Evolutionary conservation across 108 stramenopile genomes (phyloP).

Genomic region (Cyclotella choctawhatcheeana): DNA sequence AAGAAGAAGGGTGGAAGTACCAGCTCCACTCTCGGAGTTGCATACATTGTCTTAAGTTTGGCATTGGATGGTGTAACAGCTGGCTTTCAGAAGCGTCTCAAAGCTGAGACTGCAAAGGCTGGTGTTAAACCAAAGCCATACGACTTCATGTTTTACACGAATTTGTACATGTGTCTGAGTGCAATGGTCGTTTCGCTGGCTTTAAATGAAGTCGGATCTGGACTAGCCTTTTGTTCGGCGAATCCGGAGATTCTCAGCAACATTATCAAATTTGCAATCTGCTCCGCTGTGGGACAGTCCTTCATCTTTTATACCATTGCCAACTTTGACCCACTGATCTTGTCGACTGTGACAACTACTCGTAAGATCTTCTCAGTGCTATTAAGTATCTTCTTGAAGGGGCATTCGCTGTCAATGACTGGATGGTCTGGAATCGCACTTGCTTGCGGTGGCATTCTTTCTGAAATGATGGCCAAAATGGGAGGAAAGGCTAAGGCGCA

Average conservation of each 20-base stretch:
- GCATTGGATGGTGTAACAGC: conserved; percentile 90
- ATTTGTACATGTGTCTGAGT: conserved; percentile 88
- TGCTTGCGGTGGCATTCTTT: conserved; percentile 87
- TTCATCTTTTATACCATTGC: conserved; percentile 99
- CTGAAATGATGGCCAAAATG: conserved; percentile 81
- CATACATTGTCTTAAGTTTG: conserved; percentile 84
- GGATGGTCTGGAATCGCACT: conserved; percentile 92
- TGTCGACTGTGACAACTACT: conserved; percentile 98
- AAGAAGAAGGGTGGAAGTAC: conserved; percentile 84
- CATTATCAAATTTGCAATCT: conserved; percentile 89
- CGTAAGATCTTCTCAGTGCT: conserved; percentile 98
- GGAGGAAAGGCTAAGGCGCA: conserved; percentile 56
- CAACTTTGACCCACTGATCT: conserved; percentile 95
- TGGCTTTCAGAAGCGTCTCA: conserved; percentile 91
- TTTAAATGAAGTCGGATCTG: conserved; percentile 77
- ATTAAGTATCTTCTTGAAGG: conserved; percentile 90
- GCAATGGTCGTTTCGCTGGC: conserved; percentile 74
- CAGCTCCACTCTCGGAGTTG: conserved; percentile 74
- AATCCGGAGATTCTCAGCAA: conserved; percentile 91
- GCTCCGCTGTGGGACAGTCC: conserved; percentile 96
- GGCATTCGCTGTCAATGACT: conserved; percentile 80
- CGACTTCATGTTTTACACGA: conserved; percentile 96
- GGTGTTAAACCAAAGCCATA: conserved; percentile 93
- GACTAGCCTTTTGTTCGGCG: conserved; percentile 73
- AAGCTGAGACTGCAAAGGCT: conserved; percentile 85